Evolutionary conservation across 768 basidiomycete genomes (phyloP), one percentile per base, ranked within the genome.

Genomic region (Clitopilus passeckerianus): DNA sequence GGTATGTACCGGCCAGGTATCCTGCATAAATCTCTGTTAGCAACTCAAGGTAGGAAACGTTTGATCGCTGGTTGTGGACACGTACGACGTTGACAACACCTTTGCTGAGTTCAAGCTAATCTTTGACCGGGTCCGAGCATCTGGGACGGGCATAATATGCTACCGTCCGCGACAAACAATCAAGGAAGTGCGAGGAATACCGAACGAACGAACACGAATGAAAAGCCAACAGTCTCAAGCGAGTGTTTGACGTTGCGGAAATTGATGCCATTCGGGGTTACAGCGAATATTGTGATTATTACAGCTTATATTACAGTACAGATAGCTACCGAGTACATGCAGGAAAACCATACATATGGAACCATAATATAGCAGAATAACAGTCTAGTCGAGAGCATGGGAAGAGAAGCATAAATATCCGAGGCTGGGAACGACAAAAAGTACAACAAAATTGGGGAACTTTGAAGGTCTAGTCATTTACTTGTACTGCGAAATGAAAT

Each of bases 41-140:
- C 27, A 63, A 58, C 57, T 53, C 12, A 57, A 24, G 43, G 35
- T 30, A 24, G 5, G 30, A 44, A n/a, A n/a, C n/a, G 34, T 14
- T 43, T 56, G 44, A 8, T 8, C 60, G 53, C 37, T 43, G 46
- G 30, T 14, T 53, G 52, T 43, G 24, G 54, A 56, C 52, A 76
- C 83, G 61, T 73, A 86, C 79, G 85, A 83, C 27, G 74, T 77
- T 7, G 82, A 76, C 52, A 85, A 67, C n/a, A 85, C 75, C 65
- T 73, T 81, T 23, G 79, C 74, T 56, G 84, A 83, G 63, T 79
- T 84, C 66, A 87, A 68, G 64, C 82, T 82, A 54, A 87, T 85
- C 75, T 83, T 87, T 65, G 75, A 82, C 64, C 86, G 80, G 59
- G 83, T 86, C 68, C 82, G 80, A 63, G 85, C 86, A 82, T 87